Evolutionary conservation across 768 basidiomycete species (phyloP).

Genomic region (Tulasnella sp.): DNA sequence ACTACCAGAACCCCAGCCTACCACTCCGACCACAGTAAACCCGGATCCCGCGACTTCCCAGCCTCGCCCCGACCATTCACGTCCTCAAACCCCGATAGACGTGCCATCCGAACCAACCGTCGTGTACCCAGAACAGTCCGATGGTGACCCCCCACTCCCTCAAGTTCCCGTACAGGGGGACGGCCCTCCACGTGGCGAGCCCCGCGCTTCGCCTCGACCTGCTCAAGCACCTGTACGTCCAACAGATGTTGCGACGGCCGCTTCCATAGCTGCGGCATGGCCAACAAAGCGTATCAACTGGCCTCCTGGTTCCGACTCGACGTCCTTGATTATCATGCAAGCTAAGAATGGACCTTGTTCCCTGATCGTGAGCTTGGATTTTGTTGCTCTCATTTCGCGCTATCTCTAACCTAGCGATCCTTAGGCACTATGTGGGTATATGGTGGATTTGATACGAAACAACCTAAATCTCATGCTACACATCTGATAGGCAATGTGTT

Average conservation of each 20-base stretch:
- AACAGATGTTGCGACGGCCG: background rate
- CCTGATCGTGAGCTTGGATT: conserved; percentile 70
- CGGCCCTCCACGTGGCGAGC: background rate
- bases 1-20: background rate
- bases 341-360: conserved; percentile 68
- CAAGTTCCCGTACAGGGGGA: background rate
- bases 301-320: conserved; percentile 54
- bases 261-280: conserved; percentile 31
- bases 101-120: background rate
- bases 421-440: conserved; percentile 18
- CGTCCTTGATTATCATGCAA: conserved; percentile 61
- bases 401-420: background rate
- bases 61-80: background rate
- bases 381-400: conserved; percentile 43
- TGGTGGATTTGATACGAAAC: background rate
- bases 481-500: conserved; percentile 72
- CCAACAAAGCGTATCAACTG: conserved; percentile 59
- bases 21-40: background rate
- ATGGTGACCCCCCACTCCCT: background rate
- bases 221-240: background rate
- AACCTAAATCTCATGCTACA: background rate
- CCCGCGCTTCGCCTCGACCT: background rate
- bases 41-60: background rate
- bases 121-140: background rate
- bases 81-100: background rate